These are phyloP conservation scores for Blumeria hordei DNA, from an alignment of 2,329 filamentous ascomycete genomes.

Conservation along the genomic window DNA sequence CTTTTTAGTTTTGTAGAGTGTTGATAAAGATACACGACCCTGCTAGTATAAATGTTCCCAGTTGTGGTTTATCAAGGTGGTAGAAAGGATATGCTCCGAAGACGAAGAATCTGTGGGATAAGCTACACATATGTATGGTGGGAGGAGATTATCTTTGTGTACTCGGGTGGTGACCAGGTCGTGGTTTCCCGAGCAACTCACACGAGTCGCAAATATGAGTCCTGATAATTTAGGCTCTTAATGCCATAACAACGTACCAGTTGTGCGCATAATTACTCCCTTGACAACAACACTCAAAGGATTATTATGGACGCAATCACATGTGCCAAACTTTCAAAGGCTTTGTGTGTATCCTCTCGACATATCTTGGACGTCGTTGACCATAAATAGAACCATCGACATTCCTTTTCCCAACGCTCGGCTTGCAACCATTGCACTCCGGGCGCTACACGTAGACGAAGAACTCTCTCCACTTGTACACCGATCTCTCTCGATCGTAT, in stretches of 20 bases:
- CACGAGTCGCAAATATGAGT: not conserved
- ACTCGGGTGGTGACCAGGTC: not conserved
- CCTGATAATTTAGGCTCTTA: not conserved
- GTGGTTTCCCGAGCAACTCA: slow-evolving; percentile 1
- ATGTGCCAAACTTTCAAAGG: not conserved
- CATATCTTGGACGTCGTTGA: not conserved
- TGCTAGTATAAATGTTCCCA: too few relatives aligned
- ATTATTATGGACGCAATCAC: too few relatives aligned
- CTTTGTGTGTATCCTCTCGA: not conserved
- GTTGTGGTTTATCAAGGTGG: too few relatives aligned
- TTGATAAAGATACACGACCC: too few relatives aligned
- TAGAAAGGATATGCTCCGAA: too few relatives aligned
- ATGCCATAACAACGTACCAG: too few relatives aligned
- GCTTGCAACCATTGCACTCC: slow-evolving; percentile 52
- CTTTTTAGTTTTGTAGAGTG: too few relatives aligned
- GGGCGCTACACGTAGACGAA: slow-evolving; percentile 59
- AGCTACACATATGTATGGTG: too few relatives aligned
- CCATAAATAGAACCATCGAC: slow-evolving; percentile 9
- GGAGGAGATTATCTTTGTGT: too few relatives aligned
- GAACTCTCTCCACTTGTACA: slow-evolving; percentile 71
- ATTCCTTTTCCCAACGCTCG: slow-evolving; percentile 55
- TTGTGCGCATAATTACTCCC: too few relatives aligned
- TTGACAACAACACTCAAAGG: too few relatives aligned
- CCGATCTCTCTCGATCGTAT: slow-evolving; percentile 33
- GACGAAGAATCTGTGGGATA: too few relatives aligned